phyloP scores from a whole-genome alignment of 2,329 filamentous ascomycete genomes.

The Monilinia aucupariae region DNA sequence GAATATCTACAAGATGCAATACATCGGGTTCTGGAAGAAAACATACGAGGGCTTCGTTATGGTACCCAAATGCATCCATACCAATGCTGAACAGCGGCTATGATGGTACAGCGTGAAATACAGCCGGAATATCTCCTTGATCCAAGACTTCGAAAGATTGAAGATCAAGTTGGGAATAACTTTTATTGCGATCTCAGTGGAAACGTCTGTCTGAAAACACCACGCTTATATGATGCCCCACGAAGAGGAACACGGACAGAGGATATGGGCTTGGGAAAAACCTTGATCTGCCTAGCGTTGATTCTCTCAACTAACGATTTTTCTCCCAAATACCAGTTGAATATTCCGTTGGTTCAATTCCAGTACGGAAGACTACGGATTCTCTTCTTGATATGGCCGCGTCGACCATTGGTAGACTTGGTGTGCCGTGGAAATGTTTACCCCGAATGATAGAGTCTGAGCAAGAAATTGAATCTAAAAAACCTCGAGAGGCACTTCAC shows the following conservation, averaged over 20 bases:
- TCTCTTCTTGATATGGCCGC: constrained; percentile 73
- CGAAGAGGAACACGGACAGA: constrained; percentile 75
- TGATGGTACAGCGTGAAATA: constrained; percentile 79
- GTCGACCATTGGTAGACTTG: constrained; percentile 58
- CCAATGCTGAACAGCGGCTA: constrained; percentile 70
- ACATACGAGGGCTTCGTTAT: constrained; percentile 47
- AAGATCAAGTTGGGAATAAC: constrained; percentile 52
- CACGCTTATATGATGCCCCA: constrained; percentile 66
- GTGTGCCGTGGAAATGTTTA: constrained; percentile 64
- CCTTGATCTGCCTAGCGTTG: constrained; percentile 73
- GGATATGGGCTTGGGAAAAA: constrained; percentile 81
- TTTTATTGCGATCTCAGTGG: constrained; percentile 70
- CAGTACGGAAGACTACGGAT: constrained; percentile 45
- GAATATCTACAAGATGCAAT: constrained; percentile 49
- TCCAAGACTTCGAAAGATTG: constrained; percentile 59
- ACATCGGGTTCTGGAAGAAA: constrained; percentile 48
- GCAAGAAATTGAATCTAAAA: not conserved
- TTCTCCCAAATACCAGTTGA: constrained; percentile 60
- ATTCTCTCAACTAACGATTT: constrained; percentile 71
- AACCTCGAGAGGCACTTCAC: constrained; percentile 43
- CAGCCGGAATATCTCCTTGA: constrained; percentile 62
- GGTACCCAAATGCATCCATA: constrained; percentile 67
- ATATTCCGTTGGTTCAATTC: constrained; percentile 43
- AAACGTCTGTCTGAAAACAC: constrained; percentile 57
- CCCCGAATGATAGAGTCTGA: constrained; percentile 43